phyloP scores from a whole-genome alignment of 257 asterid genomes.

The Parsonsia alboflavescens region DNA sequence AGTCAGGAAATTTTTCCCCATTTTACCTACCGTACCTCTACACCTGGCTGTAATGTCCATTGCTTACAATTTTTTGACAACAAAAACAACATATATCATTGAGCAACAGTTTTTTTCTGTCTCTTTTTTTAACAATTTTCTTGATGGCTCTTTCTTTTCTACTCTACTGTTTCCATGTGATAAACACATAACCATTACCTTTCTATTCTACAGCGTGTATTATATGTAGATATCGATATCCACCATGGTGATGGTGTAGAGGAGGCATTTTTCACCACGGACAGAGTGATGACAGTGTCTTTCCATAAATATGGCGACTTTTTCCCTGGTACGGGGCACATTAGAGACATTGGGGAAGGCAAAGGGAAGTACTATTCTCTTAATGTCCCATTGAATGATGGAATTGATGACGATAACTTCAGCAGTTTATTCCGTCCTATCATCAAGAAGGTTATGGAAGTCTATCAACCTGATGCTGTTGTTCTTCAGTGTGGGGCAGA shows the following conservation, averaged over 20 bases:
- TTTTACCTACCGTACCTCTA: too few species aligned
- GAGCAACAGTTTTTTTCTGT: not conserved
- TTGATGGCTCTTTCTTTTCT: not conserved
- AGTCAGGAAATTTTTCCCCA: too few species aligned
- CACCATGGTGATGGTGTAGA: constrained; percentile 76
- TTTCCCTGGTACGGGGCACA: constrained; percentile 64
- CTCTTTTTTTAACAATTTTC: not conserved
- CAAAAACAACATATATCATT: not conserved
- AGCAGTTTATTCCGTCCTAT: constrained; percentile 48
- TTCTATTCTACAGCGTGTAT: constrained; percentile 45
- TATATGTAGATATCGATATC: constrained; percentile 56
- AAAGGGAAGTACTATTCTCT: constrained; percentile 50
- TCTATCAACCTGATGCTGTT: constrained; percentile 59
- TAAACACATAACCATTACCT: not conserved
- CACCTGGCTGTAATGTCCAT: not conserved
- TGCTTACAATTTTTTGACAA: not conserved
- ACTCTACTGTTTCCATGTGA: not conserved
- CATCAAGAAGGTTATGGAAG: constrained; percentile 54
- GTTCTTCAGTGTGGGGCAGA: constrained; percentile 77
- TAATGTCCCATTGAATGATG: constrained; percentile 57
- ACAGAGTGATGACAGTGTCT: constrained; percentile 67
- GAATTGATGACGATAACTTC: constrained; percentile 48
- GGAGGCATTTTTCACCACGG: constrained; percentile 63
- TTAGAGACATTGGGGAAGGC: constrained; percentile 43
- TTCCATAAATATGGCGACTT: constrained; percentile 62